A percentile compares a stretch with the other conserved stretches of the same genome.
These are phyloP conservation scores for Trametes polyzona DNA, from an alignment of 1,284 basidiomycete species.

Conservation along the genomic window DNA sequence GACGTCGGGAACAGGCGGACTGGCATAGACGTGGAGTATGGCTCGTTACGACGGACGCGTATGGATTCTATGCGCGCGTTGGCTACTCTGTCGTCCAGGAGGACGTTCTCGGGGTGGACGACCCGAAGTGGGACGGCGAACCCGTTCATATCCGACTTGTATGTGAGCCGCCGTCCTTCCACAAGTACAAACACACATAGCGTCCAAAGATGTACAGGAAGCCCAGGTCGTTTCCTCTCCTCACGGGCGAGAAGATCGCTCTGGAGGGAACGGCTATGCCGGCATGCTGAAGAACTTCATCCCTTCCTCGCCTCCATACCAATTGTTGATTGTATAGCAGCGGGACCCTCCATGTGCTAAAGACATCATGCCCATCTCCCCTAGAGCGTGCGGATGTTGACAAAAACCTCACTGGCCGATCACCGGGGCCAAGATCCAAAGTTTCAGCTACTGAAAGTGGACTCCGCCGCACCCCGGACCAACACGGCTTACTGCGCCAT, in stretches of 20 bases:
- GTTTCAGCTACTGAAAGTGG: too few relatives aligned
- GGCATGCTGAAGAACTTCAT: too few relatives aligned
- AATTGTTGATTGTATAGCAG: too few relatives aligned
- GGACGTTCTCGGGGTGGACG: constrained; percentile 3
- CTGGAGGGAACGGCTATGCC: too few relatives aligned
- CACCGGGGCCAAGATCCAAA: too few relatives aligned
- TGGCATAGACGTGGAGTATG: not conserved
- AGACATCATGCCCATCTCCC: too few relatives aligned
- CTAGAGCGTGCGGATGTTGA: too few relatives aligned
- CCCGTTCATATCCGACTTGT: constrained; percentile 4
- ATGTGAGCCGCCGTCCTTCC: not conserved
- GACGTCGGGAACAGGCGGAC: not conserved
- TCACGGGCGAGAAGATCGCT: not conserved
- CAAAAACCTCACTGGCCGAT: too few relatives aligned
- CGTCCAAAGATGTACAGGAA: not conserved
- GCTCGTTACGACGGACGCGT: not conserved
- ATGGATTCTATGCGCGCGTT: constrained; percentile 6
- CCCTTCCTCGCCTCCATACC: too few relatives aligned
- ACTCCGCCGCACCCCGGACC: too few relatives aligned
- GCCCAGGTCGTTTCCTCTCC: not conserved
- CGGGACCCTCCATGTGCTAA: too few relatives aligned
- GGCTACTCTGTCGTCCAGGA: constrained; percentile 4
- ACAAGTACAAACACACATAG: not conserved
- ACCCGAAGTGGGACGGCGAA: constrained; percentile 13
- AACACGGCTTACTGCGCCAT: too few relatives aligned